Evolutionary conservation across 768 basidiomycete genomes (phyloP), one percentile per base, ranked within the genome.

Genomic region (Chiua virens): DNA sequence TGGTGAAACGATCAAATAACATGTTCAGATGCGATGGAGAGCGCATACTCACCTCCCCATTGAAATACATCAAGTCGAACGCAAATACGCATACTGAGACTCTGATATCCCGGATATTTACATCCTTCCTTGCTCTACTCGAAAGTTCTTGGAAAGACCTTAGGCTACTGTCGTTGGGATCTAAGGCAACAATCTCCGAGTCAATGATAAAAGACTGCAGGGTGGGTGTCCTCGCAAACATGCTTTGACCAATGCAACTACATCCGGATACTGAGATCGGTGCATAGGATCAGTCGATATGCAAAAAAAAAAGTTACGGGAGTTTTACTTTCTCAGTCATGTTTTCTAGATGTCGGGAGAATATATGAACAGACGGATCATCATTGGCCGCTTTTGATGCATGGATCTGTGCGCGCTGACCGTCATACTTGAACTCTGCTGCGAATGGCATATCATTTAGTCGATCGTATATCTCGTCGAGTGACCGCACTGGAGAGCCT

Each of bases 371-470:
- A 10, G 57, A 60, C 27, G 62, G 47, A 11, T 63, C 58, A 4
- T 66, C 59, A 14, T 62, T 62, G 54, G 55, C 66, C 38, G 47
- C 61, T 42, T 50, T 56, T 48, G 55, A 51, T 13, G 76, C 86
- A 63, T 90, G 88, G n/a, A 89, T 84, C 67, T 91, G 90, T 18
- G 86, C 90, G 43, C 87, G 79, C 61, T 91, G 88, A 18, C 87
- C 94, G 59, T 97, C 94, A 60, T 94, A 89, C 69, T 96, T 97
- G 65, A 89, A 89, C 71, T 97, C 94, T 28, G 91, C 88, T 15
- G 81, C 77, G 69, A 94, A 97, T 10, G 85, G 79, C 28, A 82
- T 71, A 28, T 77, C 73, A 20, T 78, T 79, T 18, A 92, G 71
- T 8, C 85, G 77, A 40, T 82, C 79, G 61, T 90, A 93, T n/a